A percentile compares a stretch with the other conserved stretches of the same genome.
Evolutionary conservation across 176 grass and related monocot species (phyloP).

Genomic region (Carex parvula): DNA sequence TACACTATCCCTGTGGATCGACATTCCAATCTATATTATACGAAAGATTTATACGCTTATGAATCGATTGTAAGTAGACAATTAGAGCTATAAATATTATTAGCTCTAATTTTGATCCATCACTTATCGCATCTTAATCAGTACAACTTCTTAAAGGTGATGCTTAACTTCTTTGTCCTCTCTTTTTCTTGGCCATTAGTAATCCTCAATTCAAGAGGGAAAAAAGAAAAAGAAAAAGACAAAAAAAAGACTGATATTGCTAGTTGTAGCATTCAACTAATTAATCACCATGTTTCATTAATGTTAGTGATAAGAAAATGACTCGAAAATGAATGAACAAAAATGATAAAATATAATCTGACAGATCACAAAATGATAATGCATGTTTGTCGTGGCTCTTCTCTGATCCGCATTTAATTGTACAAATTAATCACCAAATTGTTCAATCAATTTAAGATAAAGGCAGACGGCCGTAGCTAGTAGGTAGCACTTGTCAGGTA

Average conservation of each 20-base stretch:
- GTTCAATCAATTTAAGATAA: constrained; percentile 24
- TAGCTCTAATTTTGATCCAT: no score
- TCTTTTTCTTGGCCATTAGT: no score
- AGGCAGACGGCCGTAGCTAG: not conserved
- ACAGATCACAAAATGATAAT: constrained; percentile 4
- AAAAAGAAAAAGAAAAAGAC: not conserved
- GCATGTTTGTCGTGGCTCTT: not conserved
- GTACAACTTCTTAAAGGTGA: no score
- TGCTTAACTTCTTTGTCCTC: no score
- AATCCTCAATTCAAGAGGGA: not conserved
- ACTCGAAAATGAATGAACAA: not conserved
- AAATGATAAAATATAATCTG: not conserved
- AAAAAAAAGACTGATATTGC: not conserved
- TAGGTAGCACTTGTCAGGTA: constrained; percentile 26
- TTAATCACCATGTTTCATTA: not conserved
- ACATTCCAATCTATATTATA: no score
- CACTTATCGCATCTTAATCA: no score
- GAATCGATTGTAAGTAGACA: no score
- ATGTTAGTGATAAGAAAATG: not conserved
- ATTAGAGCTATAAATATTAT: no score
- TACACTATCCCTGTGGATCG: no score
- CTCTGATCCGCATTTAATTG: not conserved
- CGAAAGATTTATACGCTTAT: no score
- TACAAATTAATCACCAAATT: constrained; percentile 15
- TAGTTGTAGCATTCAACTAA: not conserved